Base-by-base conservation (phyloP, 2,329 filamentous ascomycete species). In the Didymosphaeria variabile region DNA sequence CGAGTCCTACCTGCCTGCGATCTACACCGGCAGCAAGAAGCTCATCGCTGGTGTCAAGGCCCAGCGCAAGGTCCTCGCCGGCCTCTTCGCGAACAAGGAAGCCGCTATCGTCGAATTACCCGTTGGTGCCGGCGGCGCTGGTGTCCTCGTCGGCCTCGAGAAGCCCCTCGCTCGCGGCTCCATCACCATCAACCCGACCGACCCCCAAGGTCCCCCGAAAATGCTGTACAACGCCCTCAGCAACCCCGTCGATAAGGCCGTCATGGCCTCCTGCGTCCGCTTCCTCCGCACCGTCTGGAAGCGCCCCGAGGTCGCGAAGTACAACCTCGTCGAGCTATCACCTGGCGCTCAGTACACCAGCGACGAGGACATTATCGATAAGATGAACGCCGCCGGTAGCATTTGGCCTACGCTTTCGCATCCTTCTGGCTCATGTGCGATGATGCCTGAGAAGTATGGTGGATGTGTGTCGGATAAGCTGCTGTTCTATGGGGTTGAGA, bases 81-180 rank as follows among this genome's bases (percentile, higher is more conserved):
- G 51, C 15, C 63, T 71, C 17, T 74, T 67, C 59, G 47, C 60
- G 17, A 68, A 55, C 34, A 44, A 69, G 23, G 61, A 71, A 34
- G 69, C 72, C 13, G 71, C 63, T 5, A 62, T 75, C 17, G 68
- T 71, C 19, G 74, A 75, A 26, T 64, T 66, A 19, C 67, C 67
- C 8, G 63, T 76, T 6, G 84, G 83, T 17, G 69, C 72, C 26
- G 67, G 71, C 32, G 76, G 67, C 29, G 67, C 51, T 13, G 66
- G 56, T 49, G 57, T 65, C 21, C 67, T 73, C 32, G 70, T 73
- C 31, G 65, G 69, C 7, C 62, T 79, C 13, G 68, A 79, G 57
- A 77, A 78, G 56, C 79, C 79, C 1, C 68, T 79, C 15, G 40
- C 84, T 77, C 31, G 82, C 5, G 80, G 77, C 4, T 72, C 74